Percentiles rank a stretch among this genome's conserved stretches.
Evolutionary conservation across 192 early-diverging fungal genomes (phyloP).

Genomic region (Coemansia brasiliensis): DNA sequence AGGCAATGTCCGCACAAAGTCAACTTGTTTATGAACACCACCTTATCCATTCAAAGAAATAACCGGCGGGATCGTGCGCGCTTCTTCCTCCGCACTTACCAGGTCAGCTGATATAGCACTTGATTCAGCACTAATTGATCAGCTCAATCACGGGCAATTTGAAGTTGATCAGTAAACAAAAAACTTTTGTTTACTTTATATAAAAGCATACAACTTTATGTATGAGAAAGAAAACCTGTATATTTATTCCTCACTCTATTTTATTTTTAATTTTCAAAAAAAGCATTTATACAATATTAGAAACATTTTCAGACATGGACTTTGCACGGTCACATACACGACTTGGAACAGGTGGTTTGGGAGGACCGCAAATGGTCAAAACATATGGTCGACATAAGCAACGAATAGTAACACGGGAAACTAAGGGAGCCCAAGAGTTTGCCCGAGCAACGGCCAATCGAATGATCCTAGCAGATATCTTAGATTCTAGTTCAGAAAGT

Average conservation of each 20-base stretch:
- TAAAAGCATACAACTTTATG: too few species aligned
- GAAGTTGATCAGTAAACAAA: too few species aligned
- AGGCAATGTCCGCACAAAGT: too few species aligned
- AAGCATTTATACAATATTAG: slow-evolving; percentile 1
- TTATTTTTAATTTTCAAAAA: not conserved
- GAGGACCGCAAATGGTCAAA: slow-evolving; percentile 40
- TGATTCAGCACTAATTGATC: too few species aligned
- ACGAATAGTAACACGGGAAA: slow-evolving; percentile 36
- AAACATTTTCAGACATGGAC: slow-evolving; percentile 30
- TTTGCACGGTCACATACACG: slow-evolving; percentile 36
- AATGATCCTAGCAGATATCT: slow-evolving; percentile 27
- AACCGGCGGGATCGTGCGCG: too few species aligned
- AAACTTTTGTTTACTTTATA: too few species aligned
- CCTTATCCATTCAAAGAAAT: too few species aligned
- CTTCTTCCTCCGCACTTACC: too few species aligned
- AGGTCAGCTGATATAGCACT: too few species aligned
- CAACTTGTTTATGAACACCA: too few species aligned
- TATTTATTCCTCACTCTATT: not conserved
- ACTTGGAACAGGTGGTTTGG: slow-evolving; percentile 16
- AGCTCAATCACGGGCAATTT: too few species aligned
- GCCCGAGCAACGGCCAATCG: slow-evolving; percentile 30
- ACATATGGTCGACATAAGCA: slow-evolving; percentile 49
- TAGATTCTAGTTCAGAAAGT: slow-evolving; percentile 46
- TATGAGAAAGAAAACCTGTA: too few species aligned
- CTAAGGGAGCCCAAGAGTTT: slow-evolving; percentile 36